phyloP scores from a whole-genome alignment of 768 basidiomycete genomes.

The Dentipellis sp. region DNA sequence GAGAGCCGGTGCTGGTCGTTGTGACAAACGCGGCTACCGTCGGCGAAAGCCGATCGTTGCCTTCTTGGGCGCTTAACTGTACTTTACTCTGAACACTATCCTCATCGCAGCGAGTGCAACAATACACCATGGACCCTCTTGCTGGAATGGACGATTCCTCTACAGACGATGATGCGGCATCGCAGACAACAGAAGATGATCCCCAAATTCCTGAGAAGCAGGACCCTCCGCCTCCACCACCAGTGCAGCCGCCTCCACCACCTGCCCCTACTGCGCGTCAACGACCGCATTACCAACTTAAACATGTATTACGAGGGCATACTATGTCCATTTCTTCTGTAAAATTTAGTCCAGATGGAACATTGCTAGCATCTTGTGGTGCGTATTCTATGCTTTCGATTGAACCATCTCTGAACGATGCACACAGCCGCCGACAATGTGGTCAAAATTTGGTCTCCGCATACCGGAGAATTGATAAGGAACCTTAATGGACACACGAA shows the following conservation, averaged over 20 bases:
- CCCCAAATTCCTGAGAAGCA: constrained; percentile 63
- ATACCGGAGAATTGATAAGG: constrained; percentile 67
- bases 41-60: too few relatives aligned
- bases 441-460: constrained; percentile 78
- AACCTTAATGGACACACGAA: constrained; percentile 68
- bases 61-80: too few relatives aligned
- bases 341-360: constrained; percentile 88
- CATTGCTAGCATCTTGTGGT: constrained; percentile 83
- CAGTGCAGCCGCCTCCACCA: constrained; percentile 26
- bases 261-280: constrained; percentile 27
- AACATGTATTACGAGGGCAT: constrained; percentile 67
- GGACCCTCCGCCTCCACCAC: constrained; percentile 29
- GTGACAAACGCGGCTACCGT: background rate
- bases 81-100: too few relatives aligned
- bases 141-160: constrained; percentile 31
- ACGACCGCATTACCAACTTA: constrained; percentile 60
- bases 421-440: constrained; percentile 60
- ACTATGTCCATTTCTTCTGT: constrained; percentile 79
- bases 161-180: constrained; percentile 55
- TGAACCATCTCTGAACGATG: background rate
- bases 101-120: too few relatives aligned
- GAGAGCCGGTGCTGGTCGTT: background rate
- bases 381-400: constrained; percentile 8
- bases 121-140: constrained; percentile 14
- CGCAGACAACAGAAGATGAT: constrained; percentile 82